Evolutionary conservation across 192 early-diverging fungal species (phyloP).

Genomic region (Umbelopsis isabellina): DNA sequence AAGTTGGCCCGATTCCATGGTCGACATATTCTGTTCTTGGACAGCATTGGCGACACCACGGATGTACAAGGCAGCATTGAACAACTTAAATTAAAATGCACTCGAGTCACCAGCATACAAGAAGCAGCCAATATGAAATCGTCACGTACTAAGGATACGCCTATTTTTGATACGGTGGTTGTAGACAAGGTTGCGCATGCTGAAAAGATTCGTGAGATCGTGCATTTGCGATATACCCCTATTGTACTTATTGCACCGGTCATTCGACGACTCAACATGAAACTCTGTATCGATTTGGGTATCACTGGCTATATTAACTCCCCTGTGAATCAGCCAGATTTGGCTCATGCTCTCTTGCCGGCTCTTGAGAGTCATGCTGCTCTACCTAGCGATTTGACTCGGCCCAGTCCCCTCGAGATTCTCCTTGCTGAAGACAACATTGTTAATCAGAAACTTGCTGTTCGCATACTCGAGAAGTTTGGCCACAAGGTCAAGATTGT

Average conservation of each 20-base stretch:
- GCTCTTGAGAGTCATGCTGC: slow-evolving; percentile 70
- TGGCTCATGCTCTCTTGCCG: slow-evolving; percentile 73
- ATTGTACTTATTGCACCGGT: slow-evolving; percentile 70
- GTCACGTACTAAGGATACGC: slow-evolving; percentile 36
- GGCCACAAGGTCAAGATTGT: slow-evolving; percentile 80
- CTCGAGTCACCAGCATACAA: slow-evolving; percentile 48
- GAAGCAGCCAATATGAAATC: slow-evolving; percentile 49
- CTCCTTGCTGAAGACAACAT: slow-evolving; percentile 83
- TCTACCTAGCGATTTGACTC: slow-evolving; percentile 57
- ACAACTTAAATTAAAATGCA: slow-evolving; percentile 52
- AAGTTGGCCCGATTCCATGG: slow-evolving; percentile 59
- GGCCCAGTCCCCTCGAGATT: slow-evolving; percentile 69
- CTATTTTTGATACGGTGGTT: slow-evolving; percentile 70
- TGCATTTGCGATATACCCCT: slow-evolving; percentile 69
- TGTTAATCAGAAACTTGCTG: slow-evolving; percentile 82
- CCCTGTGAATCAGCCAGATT: slow-evolving; percentile 61
- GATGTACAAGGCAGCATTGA: slow-evolving; percentile 55
- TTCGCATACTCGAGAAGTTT: slow-evolving; percentile 71
- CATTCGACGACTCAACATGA: slow-evolving; percentile 66
- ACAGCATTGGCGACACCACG: slow-evolving; percentile 51
- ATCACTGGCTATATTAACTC: slow-evolving; percentile 74
- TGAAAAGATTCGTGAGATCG: slow-evolving; percentile 64
- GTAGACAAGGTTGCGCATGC: slow-evolving; percentile 67
- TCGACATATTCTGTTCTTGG: slow-evolving; percentile 69
- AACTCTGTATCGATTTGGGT: slow-evolving; percentile 68